These are phyloP conservation scores for Talaromyces sp. DNA, from an alignment of 2,329 filamentous ascomycete genomes.

Conservation along the genomic window DNA sequence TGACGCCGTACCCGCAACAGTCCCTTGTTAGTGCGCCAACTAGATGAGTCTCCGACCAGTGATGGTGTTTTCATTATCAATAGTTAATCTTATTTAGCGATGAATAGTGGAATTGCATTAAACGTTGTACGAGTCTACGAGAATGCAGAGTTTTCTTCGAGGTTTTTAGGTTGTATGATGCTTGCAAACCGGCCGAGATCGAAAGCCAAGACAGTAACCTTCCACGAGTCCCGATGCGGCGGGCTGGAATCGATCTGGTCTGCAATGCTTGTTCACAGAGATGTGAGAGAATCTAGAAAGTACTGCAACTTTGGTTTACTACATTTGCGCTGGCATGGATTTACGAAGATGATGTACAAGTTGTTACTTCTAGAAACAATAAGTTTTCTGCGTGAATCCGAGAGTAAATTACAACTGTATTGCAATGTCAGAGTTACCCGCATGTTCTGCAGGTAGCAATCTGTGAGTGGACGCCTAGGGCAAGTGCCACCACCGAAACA, in stretches of 20 bases:
- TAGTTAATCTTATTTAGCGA: background rate
- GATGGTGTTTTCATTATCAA: background rate
- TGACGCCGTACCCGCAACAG: conserved; percentile 5
- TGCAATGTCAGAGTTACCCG: background rate
- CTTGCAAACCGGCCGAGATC: background rate
- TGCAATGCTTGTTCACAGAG: background rate
- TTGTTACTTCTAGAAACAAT: background rate
- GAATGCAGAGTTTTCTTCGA: background rate
- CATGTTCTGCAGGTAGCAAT: background rate
- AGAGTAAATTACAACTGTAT: background rate
- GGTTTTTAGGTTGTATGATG: background rate
- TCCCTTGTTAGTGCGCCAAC: background rate
- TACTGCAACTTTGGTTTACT: background rate
- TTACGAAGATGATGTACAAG: background rate
- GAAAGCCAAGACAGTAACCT: background rate
- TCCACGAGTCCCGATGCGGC: conserved; percentile 1
- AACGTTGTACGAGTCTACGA: background rate
- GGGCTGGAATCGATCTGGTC: background rate
- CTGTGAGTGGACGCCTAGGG: background rate
- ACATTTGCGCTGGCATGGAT: background rate
- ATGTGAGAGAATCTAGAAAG: background rate
- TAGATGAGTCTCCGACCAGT: background rate
- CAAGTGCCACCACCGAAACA: background rate
- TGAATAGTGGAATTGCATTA: background rate
- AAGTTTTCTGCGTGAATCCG: background rate